Evolutionary conservation across 495 filamentous ascomycete species (phyloP), one percentile per base, ranked within the genome.

Genomic region (Neurospora intermedia): DNA sequence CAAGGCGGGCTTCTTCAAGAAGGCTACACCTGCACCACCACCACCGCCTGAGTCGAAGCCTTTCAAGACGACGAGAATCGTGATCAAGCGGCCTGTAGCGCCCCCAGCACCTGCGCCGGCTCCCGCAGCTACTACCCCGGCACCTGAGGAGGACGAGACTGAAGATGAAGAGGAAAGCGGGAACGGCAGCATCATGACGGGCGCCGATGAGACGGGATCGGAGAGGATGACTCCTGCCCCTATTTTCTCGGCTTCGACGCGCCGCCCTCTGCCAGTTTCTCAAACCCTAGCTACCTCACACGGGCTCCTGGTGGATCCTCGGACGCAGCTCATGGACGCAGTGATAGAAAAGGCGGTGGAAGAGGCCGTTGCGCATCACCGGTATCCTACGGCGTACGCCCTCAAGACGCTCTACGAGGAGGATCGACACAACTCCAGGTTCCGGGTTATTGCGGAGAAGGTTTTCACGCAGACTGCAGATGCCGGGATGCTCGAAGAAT

Each of bases 301-400:
- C 71, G 38, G 45, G 69, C 69, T 39, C 31, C 18, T 72, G 71
- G 54, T 35, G 54, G 54, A 66, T 66, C 27, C 54, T 38, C 54
- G 31, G 54, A 31, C 54, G 69, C 81, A 83, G 48, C 66, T 80
- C 18, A 72, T 79, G 73, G 78, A 77, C 73, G 75, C 76, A 74
- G 79, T 78, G 46, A 73, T 81, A 45, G 78, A 78, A 75, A 74
- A 69, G 11, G 85, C 86, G 7, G 84, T 87, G 2, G 82, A 87
- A 41, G 83, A 86, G 72, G 86, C 87, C 20, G 76, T 88, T 40
- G 73, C 76, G 54, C 80, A 83, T 74, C 82, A 78, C 62, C 82
- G 85, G 59, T 87, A 85, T 73, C 87, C 87, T 69, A 88, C 87
- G 20, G 86, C 87, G 8, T 88, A 82, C 79, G 87, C 86, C 54